Percentiles rank a stretch among this genome's conserved stretches.
These are phyloP conservation scores for Groenewaldozyma auringiensis DNA, from an alignment of 1,139 yeast genomes.

Conservation along the genomic window DNA sequence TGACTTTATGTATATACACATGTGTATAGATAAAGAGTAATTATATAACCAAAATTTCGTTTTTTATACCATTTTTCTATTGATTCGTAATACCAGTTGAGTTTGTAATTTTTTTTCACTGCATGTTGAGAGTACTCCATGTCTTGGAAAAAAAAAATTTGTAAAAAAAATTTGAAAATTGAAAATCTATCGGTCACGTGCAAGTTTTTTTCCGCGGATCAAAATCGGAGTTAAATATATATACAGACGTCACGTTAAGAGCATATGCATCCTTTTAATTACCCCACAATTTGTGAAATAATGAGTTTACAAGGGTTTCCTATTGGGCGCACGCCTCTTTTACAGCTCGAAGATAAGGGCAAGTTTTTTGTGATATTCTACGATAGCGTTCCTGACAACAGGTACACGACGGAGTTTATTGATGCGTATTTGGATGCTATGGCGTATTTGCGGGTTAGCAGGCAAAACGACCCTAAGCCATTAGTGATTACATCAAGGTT, in stretches of 20 bases:
- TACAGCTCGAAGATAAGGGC: constrained; percentile 11
- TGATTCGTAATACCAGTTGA: background rate
- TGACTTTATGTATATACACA: background rate
- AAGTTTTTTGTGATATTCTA: constrained; percentile 28
- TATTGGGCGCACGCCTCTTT: constrained; percentile 1
- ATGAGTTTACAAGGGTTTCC: constrained; percentile 8
- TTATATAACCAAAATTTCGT: constrained; percentile 5
- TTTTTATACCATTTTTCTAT: background rate
- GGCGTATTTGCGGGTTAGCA: constrained; percentile 22
- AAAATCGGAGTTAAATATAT: no score
- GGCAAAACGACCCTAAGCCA: constrained; percentile 23
- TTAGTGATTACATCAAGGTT: constrained; percentile 32
- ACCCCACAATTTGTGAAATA: no score
- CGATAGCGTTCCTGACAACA: constrained; percentile 31
- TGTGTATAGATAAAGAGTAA: constrained; percentile 1
- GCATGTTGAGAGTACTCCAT: background rate
- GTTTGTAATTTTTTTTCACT: no score
- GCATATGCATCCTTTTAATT: background rate
- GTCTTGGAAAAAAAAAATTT: background rate
- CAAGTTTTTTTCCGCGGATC: no score
- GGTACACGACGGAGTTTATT: constrained; percentile 28
- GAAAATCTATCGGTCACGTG: background rate
- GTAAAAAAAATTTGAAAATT: background rate
- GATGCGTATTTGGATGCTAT: constrained; percentile 30
- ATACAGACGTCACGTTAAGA: no score